Conservation (phyloP, 2,329 filamentous ascomycete genomes). For the Paraphoma sp. region DNA sequence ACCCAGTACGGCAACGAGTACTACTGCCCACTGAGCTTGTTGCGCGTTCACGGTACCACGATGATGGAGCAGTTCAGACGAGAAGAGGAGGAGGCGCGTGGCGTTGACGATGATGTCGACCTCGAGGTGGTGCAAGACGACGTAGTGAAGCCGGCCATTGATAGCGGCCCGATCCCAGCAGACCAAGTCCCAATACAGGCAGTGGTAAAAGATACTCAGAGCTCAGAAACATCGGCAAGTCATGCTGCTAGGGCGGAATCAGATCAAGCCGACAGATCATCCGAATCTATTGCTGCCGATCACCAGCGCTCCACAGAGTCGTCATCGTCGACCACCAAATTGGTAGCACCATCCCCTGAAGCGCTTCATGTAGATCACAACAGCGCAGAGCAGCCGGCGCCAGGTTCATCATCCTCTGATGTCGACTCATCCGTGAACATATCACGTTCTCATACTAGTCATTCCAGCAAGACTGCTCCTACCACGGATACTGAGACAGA, state of each 20-base stretch:
- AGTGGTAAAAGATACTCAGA: conserved; percentile 14
- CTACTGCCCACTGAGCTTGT: conserved; percentile 89
- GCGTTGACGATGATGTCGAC: conserved; percentile 68
- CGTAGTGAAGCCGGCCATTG: conserved; percentile 46
- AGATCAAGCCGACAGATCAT: too few relatives aligned
- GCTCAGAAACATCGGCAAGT: neutral
- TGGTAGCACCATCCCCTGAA: too few relatives aligned
- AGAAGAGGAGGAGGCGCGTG: conserved; percentile 72
- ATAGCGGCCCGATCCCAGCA: conserved; percentile 24
- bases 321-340: too few relatives aligned
- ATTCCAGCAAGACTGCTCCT: too few relatives aligned
- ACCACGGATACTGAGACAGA: too few relatives aligned
- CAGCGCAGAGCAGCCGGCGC: too few relatives aligned
- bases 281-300: too few relatives aligned
- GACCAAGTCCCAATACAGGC: conserved; percentile 27
- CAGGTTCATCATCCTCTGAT: too few relatives aligned
- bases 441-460: too few relatives aligned
- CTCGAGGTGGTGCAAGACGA: conserved; percentile 54
- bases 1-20: conserved; percentile 96
- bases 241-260: neutral
- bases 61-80: conserved; percentile 96
- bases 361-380: too few relatives aligned
- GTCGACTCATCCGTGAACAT: too few relatives aligned
- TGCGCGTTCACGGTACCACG: conserved; percentile 90
- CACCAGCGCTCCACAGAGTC: too few relatives aligned